phyloP scores from a whole-genome alignment of 1,284 basidiomycete species.

The Phenoliferia sp. region DNA sequence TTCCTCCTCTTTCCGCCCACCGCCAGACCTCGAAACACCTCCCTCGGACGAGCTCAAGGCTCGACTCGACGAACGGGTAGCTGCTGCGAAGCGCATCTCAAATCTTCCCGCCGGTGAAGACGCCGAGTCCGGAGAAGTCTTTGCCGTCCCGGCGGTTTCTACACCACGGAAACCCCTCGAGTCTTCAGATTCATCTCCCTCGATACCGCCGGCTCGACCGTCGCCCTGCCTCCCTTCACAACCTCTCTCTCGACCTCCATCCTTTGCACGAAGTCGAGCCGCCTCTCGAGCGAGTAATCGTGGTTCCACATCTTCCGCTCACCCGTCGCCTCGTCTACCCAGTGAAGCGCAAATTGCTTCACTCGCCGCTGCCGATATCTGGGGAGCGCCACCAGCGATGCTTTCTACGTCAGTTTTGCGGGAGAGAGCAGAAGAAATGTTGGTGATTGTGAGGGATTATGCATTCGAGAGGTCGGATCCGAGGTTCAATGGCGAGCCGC shows the following conservation, averaged over 20 bases:
- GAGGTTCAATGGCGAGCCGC: conserved; percentile 5
- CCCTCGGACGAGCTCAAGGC: not conserved
- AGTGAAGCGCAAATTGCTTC: not conserved
- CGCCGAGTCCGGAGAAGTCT: not conserved
- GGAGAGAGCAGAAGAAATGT: not conserved
- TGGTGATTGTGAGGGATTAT: conserved; percentile 11
- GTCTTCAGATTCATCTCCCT: not conserved
- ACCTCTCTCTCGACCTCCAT: not conserved
- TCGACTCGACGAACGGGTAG: not conserved
- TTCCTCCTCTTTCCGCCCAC: not conserved
- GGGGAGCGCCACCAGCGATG: not conserved
- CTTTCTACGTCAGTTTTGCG: not conserved
- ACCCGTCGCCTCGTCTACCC: not conserved
- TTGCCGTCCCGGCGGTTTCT: not conserved
- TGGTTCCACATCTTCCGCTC: not conserved
- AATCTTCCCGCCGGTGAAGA: not conserved
- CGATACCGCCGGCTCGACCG: not conserved
- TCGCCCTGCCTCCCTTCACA: not conserved
- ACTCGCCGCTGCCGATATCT: not conserved
- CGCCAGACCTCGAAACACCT: not conserved
- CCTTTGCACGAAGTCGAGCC: not conserved
- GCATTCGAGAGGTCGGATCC: conserved; percentile 8
- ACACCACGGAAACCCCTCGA: not conserved
- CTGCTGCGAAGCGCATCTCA: not conserved
- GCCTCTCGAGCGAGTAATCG: not conserved